Evolutionary conservation across 1,284 basidiomycete species (phyloP), one percentile per base, ranked within the genome.

Genomic region (Coriolopsis trogii): DNA sequence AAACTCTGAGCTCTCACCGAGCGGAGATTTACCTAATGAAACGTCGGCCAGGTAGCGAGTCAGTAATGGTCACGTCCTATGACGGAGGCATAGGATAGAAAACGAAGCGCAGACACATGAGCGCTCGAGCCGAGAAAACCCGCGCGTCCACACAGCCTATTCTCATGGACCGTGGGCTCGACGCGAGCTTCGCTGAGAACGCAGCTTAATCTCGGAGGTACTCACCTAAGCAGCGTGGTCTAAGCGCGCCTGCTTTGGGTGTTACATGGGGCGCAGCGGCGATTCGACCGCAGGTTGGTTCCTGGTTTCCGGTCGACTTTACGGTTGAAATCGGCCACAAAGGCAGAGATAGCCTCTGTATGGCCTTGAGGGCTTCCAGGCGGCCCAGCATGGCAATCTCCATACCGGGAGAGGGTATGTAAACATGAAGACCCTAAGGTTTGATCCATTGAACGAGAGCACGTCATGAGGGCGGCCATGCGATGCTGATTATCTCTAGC

Each of bases 121-220:
- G 13, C 39, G 39, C 18, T 41, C 18, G 26, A 39, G 16, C 41
- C 41, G 23, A 38, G 34, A 34, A 49, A 29, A 24, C 33, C 29
- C 18, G 34, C 34, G 38, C 34, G 30, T 24, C 31, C 42, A 21
- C 31, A 46, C 34, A 33, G 47, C 20, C 16, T 15, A 24, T 51
- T 49, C 54, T 44, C 54, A 42, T 45, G 46, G 33, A 28, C 37
- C 33, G 42, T 45, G 46, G 26, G 41, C 26, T 29, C n/a, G 20
- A 21, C 4, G 47, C 21, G 29, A 45, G 34, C 38, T 51, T 51
- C 26, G 5, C 18, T 30, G 38, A 34, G 25, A 48, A 28, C 31
- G 39, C 20, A 20, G 6, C 16, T 46, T 46, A 38, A 50, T 47
- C 21, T 48, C 39, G 33, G 49, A 16, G 21, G n/a, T 38, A 39